A percentile compares a stretch with the other conserved stretches of the same genome.
Evolutionary conservation across 2,329 filamentous ascomycete genomes (phyloP).

Genomic region (Trichoderma arundinaceum): DNA sequence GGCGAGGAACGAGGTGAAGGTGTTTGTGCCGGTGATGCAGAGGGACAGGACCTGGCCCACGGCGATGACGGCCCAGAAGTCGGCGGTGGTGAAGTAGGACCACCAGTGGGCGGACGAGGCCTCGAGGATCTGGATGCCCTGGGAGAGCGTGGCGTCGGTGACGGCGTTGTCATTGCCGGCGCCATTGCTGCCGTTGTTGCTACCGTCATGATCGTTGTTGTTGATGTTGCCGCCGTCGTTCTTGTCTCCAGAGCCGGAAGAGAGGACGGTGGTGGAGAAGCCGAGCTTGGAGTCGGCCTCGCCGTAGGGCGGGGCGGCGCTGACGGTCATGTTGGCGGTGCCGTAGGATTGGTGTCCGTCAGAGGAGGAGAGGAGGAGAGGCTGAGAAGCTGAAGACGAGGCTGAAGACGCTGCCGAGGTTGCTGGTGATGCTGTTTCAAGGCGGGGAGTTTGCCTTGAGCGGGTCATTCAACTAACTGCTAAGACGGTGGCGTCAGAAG

Average conservation of each 20-base stretch:
- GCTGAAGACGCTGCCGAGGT: neutral
- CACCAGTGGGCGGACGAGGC: constrained; percentile 63
- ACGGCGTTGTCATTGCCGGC: constrained; percentile 30
- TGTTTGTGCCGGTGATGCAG: constrained; percentile 92
- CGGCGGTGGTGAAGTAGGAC: constrained; percentile 78
- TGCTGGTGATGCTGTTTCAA: constrained; percentile 28
- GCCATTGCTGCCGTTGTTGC: constrained; percentile 18
- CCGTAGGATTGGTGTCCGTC: constrained; percentile 1
- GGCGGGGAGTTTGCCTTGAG: neutral
- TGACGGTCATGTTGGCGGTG: constrained; percentile 14
- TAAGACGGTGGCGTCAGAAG: neutral
- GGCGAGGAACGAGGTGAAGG: constrained; percentile 78
- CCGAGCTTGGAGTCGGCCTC: constrained; percentile 35
- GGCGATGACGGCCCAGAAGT: constrained; percentile 85
- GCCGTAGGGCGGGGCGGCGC: neutral
- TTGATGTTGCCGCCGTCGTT: neutral
- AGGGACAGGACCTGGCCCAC: constrained; percentile 86
- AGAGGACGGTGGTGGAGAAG: constrained; percentile 32
- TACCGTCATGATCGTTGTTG: neutral
- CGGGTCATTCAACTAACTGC: constrained; percentile 24
- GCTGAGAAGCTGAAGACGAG: constrained; percentile 13
- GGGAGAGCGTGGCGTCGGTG: constrained; percentile 49
- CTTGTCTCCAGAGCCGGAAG: constrained; percentile 22
- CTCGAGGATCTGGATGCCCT: constrained; percentile 62
- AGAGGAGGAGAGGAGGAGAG: constrained; percentile 11